These are phyloP conservation scores for Zygosaccharomyces lentus DNA, from an alignment of 805 yeast species.

Conservation along the genomic window DNA sequence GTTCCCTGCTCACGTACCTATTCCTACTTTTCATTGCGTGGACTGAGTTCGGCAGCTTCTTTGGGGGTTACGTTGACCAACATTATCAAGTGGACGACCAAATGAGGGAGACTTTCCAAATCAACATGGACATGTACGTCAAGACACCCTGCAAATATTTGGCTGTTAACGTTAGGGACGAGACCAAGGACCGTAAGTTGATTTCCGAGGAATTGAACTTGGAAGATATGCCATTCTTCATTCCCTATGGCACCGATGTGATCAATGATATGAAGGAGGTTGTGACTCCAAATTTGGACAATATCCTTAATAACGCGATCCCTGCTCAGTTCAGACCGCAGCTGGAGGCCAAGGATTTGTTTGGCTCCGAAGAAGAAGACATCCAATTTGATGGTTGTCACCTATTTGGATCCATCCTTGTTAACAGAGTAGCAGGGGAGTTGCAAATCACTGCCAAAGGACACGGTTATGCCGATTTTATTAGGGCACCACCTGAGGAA, in stretches of 20 bases:
- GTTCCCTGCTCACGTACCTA: constrained; percentile 61
- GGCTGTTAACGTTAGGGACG: constrained; percentile 72
- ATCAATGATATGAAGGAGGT: constrained; percentile 44
- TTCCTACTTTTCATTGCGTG: constrained; percentile 66
- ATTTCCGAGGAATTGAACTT: constrained; percentile 73
- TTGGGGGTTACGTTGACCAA: constrained; percentile 77
- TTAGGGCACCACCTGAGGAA: constrained; percentile 44
- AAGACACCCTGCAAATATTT: constrained; percentile 78
- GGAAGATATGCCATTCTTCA: constrained; percentile 56
- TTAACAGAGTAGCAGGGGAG: constrained; percentile 81
- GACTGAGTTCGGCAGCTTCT: constrained; percentile 78
- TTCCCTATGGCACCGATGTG: constrained; percentile 48
- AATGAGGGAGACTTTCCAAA: constrained; percentile 52
- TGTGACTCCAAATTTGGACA: constrained; percentile 60
- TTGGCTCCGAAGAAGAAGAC: constrained; percentile 17
- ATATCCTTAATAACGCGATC: constrained; percentile 58
- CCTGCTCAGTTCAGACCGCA: constrained; percentile 58
- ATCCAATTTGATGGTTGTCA: constrained; percentile 60
- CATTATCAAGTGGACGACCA: constrained; percentile 70
- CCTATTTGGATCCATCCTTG: constrained; percentile 75
- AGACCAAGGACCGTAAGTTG: constrained; percentile 68
- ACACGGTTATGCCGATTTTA: constrained; percentile 48
- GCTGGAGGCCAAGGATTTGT: constrained; percentile 37
- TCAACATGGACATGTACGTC: constrained; percentile 77
- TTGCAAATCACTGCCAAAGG: constrained; percentile 81